A percentile compares a stretch with the other conserved stretches of the same genome.
phyloP scores from a whole-genome alignment of 192 early-diverging fungal species.

The Gryganskiella cystojenkinii region DNA sequence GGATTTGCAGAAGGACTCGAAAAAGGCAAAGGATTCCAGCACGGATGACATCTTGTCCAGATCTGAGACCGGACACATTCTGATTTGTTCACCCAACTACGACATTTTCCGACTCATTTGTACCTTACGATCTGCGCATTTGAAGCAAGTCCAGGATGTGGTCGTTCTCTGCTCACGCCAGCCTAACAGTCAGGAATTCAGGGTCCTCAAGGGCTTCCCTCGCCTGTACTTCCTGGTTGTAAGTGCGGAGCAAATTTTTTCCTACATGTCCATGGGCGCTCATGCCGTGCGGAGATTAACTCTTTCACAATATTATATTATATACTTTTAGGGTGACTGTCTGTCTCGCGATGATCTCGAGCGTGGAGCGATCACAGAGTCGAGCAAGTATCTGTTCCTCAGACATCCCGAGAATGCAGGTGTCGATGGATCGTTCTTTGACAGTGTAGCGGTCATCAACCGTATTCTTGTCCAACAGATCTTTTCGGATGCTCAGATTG shows the following conservation, averaged over 20 bases:
- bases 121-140: conserved; percentile 36
- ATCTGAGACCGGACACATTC: conserved; percentile 25
- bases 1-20: not conserved
- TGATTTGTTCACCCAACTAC: conserved; percentile 49
- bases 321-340: conserved; percentile 54
- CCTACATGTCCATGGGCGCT: not conserved
- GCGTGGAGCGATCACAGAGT: conserved; percentile 55
- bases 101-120: conserved; percentile 48
- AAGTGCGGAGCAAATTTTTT: conserved; percentile 8
- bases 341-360: conserved; percentile 57
- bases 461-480: conserved; percentile 44
- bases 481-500: conserved; percentile 34
- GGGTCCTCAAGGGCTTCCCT: conserved; percentile 56
- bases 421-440: conserved; percentile 48
- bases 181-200: conserved; percentile 53
- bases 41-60: not conserved
- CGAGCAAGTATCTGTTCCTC: conserved; percentile 61
- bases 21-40: not conserved
- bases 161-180: conserved; percentile 53
- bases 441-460: conserved; percentile 45
- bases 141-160: conserved; percentile 60
- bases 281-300: not conserved
- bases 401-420: conserved; percentile 46
- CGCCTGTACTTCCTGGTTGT: conserved; percentile 60
- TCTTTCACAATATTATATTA: not conserved